A percentile compares a stretch with the other conserved stretches of the same genome.
These are phyloP conservation scores for Aspergillus taichungensis DNA, from an alignment of 495 filamentous ascomycete species.

Conservation along the genomic window DNA sequence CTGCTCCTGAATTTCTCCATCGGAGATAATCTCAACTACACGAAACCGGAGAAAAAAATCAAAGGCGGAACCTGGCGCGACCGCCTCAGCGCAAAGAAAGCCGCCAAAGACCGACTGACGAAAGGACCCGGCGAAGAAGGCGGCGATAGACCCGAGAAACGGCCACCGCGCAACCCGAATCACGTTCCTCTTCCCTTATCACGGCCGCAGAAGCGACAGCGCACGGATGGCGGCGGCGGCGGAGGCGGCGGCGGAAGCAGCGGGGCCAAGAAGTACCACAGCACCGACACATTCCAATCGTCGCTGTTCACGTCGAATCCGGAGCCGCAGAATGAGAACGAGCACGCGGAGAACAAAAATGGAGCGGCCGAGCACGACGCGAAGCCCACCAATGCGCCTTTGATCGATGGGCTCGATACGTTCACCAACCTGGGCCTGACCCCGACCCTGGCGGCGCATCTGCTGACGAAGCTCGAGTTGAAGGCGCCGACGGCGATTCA, in stretches of 20 bases:
- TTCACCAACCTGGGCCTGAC: slow-evolving; percentile 80
- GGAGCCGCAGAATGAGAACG: slow-evolving; percentile 46
- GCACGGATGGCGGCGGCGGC: slow-evolving; percentile 18
- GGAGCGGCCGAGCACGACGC: slow-evolving; percentile 46
- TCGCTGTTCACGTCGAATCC: slow-evolving; percentile 90
- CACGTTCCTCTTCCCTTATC: slow-evolving; percentile 23
- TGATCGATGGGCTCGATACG: slow-evolving; percentile 70
- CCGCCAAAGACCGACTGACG: slow-evolving; percentile 41
- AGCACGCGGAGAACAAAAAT: slow-evolving; percentile 33
- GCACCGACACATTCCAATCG: slow-evolving; percentile 52
- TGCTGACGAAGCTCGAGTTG: slow-evolving; percentile 77
- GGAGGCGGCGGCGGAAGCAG: slow-evolving; percentile 2
- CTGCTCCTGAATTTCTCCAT: slow-evolving; percentile 89
- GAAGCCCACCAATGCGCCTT: slow-evolving; percentile 87
- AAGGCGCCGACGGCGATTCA: slow-evolving; percentile 93
- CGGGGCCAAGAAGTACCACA: slow-evolving; percentile 10
- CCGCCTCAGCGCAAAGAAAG: slow-evolving; percentile 69
- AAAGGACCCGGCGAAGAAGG: slow-evolving; percentile 18
- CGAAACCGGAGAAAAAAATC: slow-evolving; percentile 57
- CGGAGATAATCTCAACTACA: slow-evolving; percentile 40
- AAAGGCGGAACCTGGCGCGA: slow-evolving; percentile 91
- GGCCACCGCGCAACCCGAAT: slow-evolving; percentile 30
- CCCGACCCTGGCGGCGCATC: slow-evolving; percentile 64
- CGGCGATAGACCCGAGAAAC: slow-evolving; percentile 6
- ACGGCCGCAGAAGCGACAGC: slow-evolving; percentile 34